phyloP scores from a whole-genome alignment of 1,284 basidiomycete genomes.

The Coriolopsis trogii region DNA sequence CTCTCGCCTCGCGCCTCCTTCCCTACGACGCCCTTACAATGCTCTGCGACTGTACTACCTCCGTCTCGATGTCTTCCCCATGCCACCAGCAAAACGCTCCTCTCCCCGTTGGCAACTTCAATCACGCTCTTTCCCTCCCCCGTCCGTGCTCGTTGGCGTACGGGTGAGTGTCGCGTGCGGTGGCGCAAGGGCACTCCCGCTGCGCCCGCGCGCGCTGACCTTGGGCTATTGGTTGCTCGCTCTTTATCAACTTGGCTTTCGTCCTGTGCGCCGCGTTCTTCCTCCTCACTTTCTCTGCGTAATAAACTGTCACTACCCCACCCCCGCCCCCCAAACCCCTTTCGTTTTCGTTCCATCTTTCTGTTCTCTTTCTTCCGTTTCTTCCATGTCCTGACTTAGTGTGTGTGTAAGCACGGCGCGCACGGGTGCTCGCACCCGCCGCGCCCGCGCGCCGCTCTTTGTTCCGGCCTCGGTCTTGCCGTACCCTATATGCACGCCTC shows the following conservation, averaged over 20 bases:
- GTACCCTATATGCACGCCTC: constrained; percentile 14
- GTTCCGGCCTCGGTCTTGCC: constrained; percentile 4
- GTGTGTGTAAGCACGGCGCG: neutral
- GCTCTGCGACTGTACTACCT: constrained; percentile 22
- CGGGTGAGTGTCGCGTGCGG: constrained; percentile 11
- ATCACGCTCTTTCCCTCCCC: neutral
- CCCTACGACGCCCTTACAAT: constrained; percentile 12
- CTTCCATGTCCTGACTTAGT: neutral
- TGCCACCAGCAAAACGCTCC: neutral
- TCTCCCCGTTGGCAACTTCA: neutral
- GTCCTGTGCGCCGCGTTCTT: constrained; percentile 12
- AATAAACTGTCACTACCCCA: constrained; percentile 7
- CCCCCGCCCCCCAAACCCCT: constrained; percentile 3
- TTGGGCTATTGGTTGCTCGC: constrained; percentile 68
- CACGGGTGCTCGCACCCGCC: constrained; percentile 1
- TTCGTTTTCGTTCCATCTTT: constrained; percentile 8
- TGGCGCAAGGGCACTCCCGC: constrained; percentile 5
- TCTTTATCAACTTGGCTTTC: constrained; percentile 47
- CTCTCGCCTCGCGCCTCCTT: constrained; percentile 11
- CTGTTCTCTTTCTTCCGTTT: constrained; percentile 1
- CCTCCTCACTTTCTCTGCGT: neutral
- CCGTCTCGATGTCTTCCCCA: constrained; percentile 1
- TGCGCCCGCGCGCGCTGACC: constrained; percentile 29
- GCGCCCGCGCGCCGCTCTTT: constrained; percentile 5
- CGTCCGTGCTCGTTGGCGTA: neutral